Evolutionary conservation across 768 basidiomycete genomes (phyloP).

Genomic region (Neoboletus subvelutipes): DNA sequence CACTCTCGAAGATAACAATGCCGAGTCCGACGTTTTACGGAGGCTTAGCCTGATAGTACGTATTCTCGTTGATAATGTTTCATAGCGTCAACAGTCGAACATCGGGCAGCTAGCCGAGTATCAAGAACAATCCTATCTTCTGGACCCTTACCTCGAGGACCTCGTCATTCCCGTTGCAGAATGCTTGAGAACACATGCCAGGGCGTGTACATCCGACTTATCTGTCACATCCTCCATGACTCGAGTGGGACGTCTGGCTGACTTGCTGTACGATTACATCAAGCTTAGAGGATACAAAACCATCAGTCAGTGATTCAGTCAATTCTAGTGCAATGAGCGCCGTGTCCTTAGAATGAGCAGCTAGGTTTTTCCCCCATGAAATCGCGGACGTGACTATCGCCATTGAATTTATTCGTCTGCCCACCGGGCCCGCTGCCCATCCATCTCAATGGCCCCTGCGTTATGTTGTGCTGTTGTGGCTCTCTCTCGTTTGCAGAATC

Average conservation of each 20-base stretch:
- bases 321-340: not conserved
- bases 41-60: constrained; percentile 54
- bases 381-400: constrained; percentile 78
- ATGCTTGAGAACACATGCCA: constrained; percentile 55
- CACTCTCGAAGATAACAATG: constrained; percentile 41
- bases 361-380: constrained; percentile 92
- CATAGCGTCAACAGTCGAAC: not conserved
- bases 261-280: constrained; percentile 74
- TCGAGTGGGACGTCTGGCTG: constrained; percentile 53
- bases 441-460: constrained; percentile 72
- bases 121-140: constrained; percentile 89
- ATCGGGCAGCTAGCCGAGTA: constrained; percentile 73
- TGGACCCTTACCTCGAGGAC: constrained; percentile 84
- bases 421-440: constrained; percentile 42
- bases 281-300: constrained; percentile 91
- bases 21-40: constrained; percentile 42
- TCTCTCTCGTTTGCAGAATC: constrained; percentile 91
- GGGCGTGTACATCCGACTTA: constrained; percentile 34
- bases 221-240: constrained; percentile 28
- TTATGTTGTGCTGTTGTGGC: constrained; percentile 85
- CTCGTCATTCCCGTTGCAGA: constrained; percentile 77
- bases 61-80: constrained; percentile 11
- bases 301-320: constrained; percentile 61
- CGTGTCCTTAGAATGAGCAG: constrained; percentile 44
- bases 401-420: constrained; percentile 58